Conservation (phyloP, 371 early-diverging fungal genomes). For the Mortierella sp. region DNA sequence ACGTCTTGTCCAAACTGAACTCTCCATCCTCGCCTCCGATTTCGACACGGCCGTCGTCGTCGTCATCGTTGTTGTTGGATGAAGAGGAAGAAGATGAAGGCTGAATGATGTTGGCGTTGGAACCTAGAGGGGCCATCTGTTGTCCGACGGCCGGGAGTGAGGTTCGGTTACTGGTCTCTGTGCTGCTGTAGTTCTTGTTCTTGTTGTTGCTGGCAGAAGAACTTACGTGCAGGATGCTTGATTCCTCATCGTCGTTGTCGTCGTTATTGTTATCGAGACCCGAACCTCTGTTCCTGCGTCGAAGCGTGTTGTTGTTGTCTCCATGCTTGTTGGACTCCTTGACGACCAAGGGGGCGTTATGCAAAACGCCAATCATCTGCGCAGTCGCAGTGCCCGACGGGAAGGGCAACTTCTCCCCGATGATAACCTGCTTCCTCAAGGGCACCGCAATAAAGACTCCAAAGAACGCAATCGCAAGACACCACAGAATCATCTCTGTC, state of each 20-base stretch:
- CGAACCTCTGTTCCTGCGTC: background rate
- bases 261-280: background rate
- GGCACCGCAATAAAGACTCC: slow-evolving; percentile 94
- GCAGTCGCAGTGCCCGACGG: slow-evolving; percentile 93
- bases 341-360: slow-evolving; percentile 60
- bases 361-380: slow-evolving; percentile 86
- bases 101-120: background rate
- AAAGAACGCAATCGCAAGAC: slow-evolving; percentile 86
- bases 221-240: slow-evolving; percentile 10
- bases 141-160: background rate
- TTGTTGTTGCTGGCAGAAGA: background rate
- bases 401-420: slow-evolving; percentile 86
- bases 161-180: background rate
- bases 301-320: background rate
- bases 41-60: slow-evolving; percentile 4
- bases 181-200: slow-evolving; percentile 12
- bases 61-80: background rate
- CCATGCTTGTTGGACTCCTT: slow-evolving; percentile 5
- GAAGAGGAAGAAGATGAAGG: background rate
- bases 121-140: slow-evolving; percentile 5
- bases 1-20: slow-evolving; percentile 41
- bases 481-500: slow-evolving; percentile 74
- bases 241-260: background rate
- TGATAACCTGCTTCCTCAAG: slow-evolving; percentile 82
- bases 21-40: slow-evolving; percentile 56